Evolutionary conservation across 164 flowering plant species (phyloP), one percentile per base, ranked within the genome.

Genomic region (Houttuynia cordata): DNA sequence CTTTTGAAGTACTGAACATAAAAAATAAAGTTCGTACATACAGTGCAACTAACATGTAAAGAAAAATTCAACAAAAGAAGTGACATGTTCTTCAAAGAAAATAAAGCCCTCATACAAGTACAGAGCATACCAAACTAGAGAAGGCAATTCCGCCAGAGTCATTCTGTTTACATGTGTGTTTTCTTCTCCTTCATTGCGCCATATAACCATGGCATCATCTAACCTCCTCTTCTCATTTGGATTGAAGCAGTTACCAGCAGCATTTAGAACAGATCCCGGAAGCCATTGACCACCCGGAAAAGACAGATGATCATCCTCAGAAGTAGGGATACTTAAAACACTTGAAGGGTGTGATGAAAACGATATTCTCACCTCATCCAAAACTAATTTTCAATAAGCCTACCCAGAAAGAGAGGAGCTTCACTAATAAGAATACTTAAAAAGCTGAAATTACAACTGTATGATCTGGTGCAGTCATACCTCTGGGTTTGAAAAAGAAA

Each of bases 271-370:
- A 58, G 93, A 92, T 58, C 89, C 89, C 2, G 92, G 92, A 65
- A 90, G 82, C 99, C 99, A 93, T 70, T 77, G 84, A 51, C 99
- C 99, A 39, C 94, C 96, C 21, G 92, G 96, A 63, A 70, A 61
- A 58, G 76, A 62, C 47, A 67, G 24, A 24, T 24, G 40, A 25
- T 62, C 68, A 52, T 70, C 75, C 24, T 63, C 72, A 55, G 65
- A 62, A 7, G 76, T 68, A 67, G 66, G 58, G 57, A 79, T 85
- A 34, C 61, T 57, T 34, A 93, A 68, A 60, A 93, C 79, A 64
- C 92, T 81, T 45, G 80, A 53, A 6, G 99, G 99, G 58, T 84
- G 85, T 45, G 70, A 77, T 1, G 86, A 79, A 71, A 93, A 93
- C 34, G 77, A 78, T 57, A 86, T 65, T 42, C 62, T 56, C 80